These are phyloP conservation scores for Sclerotinia sclerotiorum DNA, from an alignment of 2,329 filamentous ascomycete species.

Conservation along the genomic window DNA sequence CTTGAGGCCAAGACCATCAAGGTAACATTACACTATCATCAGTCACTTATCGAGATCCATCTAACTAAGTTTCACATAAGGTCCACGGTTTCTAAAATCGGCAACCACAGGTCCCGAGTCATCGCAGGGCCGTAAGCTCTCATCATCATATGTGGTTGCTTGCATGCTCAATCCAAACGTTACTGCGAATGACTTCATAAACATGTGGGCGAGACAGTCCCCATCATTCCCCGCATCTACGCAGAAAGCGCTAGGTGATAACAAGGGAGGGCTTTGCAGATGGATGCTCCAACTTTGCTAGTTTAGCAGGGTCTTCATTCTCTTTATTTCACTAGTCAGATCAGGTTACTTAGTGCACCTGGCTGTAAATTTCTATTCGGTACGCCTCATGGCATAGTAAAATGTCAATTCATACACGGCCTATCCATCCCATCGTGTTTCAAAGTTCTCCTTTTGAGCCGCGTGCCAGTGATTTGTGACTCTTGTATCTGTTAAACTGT, in stretches of 20 bases:
- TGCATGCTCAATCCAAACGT: neutral
- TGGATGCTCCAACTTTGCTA: conserved; percentile 19
- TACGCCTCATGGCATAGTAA: conserved; percentile 1
- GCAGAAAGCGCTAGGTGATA: conserved; percentile 33
- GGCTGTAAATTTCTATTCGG: conserved; percentile 1
- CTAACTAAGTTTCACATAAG: conserved; percentile 35
- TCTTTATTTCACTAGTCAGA: conserved; percentile 18
- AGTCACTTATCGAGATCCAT: conserved; percentile 16
- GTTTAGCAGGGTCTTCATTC: conserved; percentile 13
- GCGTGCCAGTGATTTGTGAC: neutral
- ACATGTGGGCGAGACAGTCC: conserved; percentile 25
- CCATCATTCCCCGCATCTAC: conserved; percentile 42
- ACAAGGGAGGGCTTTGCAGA: conserved; percentile 10
- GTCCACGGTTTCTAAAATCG: conserved; percentile 63
- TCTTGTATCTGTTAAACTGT: neutral
- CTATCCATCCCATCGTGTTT: neutral
- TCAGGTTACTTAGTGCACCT: conserved; percentile 14
- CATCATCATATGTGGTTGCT: conserved; percentile 12
- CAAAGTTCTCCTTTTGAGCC: conserved; percentile 2
- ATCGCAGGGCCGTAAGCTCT: conserved; percentile 4
- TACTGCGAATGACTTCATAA: neutral
- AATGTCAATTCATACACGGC: conserved; percentile 3
- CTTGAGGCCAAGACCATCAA: conserved; percentile 97
- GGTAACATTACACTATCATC: conserved; percentile 48
- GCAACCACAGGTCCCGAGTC: conserved; percentile 21